Conservation (phyloP, 805 yeast species). For the Debaryomyces maramus region DNA sequence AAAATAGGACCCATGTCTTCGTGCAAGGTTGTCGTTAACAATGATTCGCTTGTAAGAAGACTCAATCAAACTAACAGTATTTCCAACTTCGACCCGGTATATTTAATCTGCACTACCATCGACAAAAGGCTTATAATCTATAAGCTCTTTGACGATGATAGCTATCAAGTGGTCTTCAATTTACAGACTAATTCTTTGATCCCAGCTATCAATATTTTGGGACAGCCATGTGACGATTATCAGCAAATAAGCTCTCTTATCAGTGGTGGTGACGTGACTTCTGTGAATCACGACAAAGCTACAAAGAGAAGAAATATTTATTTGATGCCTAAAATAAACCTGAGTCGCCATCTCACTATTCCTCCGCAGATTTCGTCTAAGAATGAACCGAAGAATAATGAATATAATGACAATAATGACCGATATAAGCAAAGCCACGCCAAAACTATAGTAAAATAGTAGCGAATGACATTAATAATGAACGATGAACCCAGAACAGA, state of each 20-base stretch:
- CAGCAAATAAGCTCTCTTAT: background rate
- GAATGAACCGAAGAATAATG: no score
- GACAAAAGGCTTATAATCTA: conserved; percentile 23
- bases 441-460: no score
- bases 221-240: background rate
- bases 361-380: no score
- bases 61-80: background rate
- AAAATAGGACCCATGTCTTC: conserved; percentile 22
- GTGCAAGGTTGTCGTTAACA: conserved; percentile 13
- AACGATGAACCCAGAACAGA: no score
- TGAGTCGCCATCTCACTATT: no score
- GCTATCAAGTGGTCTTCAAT: conserved; percentile 15
- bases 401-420: no score
- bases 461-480: no score
- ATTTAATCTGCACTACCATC: conserved; percentile 20
- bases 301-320: background rate
- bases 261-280: background rate
- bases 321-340: background rate
- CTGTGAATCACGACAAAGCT: background rate
- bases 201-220: conserved; percentile 7
- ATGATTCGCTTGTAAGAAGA: conserved; percentile 4
- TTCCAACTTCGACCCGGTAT: conserved; percentile 23
- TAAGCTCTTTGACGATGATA: conserved; percentile 20
- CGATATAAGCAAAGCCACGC: no score
- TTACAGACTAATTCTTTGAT: conserved; percentile 14